Percentiles rank a stretch among this genome's conserved stretches.
These are phyloP conservation scores for Pyricularia pennisetigena DNA, from an alignment of 2,329 filamentous ascomycete genomes.

Conservation along the genomic window DNA sequence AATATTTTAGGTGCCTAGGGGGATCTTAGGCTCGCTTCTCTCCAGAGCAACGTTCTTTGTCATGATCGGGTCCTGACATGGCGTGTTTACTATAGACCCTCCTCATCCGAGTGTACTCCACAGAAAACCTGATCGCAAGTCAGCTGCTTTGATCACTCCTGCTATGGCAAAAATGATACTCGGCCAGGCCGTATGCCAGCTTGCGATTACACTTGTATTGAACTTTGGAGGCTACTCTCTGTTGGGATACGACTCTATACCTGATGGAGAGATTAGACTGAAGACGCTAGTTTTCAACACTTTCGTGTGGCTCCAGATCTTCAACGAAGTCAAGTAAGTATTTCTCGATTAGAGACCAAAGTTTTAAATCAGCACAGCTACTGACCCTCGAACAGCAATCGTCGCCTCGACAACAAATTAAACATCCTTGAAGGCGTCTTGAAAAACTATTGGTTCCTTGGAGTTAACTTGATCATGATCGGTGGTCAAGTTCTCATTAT, in stretches of 20 bases:
- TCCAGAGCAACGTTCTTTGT: neutral
- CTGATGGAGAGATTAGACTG: neutral
- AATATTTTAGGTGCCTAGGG: no score
- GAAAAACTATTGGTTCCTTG: conserved; percentile 72
- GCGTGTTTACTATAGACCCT: conserved; percentile 46
- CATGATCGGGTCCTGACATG: conserved; percentile 6
- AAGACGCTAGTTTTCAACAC: conserved; percentile 59
- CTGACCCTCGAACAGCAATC: conserved; percentile 42
- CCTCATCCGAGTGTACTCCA: conserved; percentile 72
- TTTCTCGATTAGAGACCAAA: neutral
- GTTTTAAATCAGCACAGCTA: neutral
- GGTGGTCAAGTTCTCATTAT: conserved; percentile 78
- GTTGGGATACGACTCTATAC: conserved; percentile 39
- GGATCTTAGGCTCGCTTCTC: neutral
- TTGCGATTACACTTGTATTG: conserved; percentile 68
- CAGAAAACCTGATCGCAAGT: conserved; percentile 56
- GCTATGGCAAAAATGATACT: conserved; percentile 99
- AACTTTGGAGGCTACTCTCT: conserved; percentile 54
- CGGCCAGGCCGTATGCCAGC: conserved; percentile 83
- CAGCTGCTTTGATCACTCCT: conserved; percentile 60
- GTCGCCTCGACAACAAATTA: conserved; percentile 75
- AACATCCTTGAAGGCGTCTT: conserved; percentile 80
- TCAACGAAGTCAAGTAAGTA: conserved; percentile 50
- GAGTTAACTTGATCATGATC: conserved; percentile 73
- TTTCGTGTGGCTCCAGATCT: conserved; percentile 66